These are phyloP conservation scores for Penicillium sclerotigenum DNA, from an alignment of 2,329 filamentous ascomycete genomes.

Conservation along the genomic window DNA sequence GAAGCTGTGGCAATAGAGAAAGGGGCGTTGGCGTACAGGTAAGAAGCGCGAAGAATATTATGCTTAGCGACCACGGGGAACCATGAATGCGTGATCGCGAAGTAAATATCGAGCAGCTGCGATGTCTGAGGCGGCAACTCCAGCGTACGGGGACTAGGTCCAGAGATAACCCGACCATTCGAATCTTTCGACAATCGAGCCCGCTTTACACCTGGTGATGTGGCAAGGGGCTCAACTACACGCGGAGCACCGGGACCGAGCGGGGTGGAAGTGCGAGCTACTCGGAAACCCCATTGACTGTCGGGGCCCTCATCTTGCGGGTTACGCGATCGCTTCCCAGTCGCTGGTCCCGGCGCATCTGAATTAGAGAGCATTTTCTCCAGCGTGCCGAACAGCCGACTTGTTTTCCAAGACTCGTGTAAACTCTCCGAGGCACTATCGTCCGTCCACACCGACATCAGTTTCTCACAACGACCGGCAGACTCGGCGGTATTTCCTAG, in stretches of 20 bases:
- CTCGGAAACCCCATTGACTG: constrained; percentile 33
- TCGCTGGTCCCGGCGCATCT: constrained; percentile 22
- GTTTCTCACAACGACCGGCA: constrained; percentile 28
- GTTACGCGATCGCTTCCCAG: constrained; percentile 37
- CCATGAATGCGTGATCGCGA: constrained; percentile 58
- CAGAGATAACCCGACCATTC: constrained; percentile 5
- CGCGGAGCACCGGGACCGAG: constrained; percentile 31
- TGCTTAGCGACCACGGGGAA: constrained; percentile 59
- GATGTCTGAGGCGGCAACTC: constrained; percentile 51
- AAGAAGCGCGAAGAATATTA: constrained; percentile 55
- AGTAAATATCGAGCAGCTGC: constrained; percentile 55
- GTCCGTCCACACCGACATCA: constrained; percentile 42
- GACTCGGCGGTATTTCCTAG: constrained; percentile 38
- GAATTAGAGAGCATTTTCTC: constrained; percentile 42
- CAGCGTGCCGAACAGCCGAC: constrained; percentile 37
- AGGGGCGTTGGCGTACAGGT: constrained; percentile 50
- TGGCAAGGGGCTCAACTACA: constrained; percentile 26
- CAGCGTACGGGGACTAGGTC: constrained; percentile 17
- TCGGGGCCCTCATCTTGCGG: constrained; percentile 23
- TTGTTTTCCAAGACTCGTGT: constrained; percentile 46
- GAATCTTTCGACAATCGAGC: constrained; percentile 24
- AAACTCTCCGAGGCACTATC: constrained; percentile 42
- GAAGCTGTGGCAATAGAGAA: constrained; percentile 28
- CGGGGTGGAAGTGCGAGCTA: constrained; percentile 28
- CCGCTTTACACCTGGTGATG: constrained; percentile 28